Conservation (phyloP, 2,329 filamentous ascomycete species). For the Leptosphaerulina australis region DNA sequence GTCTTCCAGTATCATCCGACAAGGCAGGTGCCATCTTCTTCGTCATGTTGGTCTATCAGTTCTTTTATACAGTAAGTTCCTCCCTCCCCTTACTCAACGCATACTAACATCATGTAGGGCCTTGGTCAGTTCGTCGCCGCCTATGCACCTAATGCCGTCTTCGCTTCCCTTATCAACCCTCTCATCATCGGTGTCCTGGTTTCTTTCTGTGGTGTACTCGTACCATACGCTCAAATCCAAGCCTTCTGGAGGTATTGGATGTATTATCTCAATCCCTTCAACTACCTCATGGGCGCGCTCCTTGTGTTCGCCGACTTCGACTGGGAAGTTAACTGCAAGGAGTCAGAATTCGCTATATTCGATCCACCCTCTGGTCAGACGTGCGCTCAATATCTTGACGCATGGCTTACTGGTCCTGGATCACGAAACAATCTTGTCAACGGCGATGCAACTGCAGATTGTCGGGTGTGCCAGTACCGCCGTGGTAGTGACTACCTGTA, state of each 20-base stretch:
- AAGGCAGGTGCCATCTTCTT: slow-evolving; percentile 59
- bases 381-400: slow-evolving; percentile 63
- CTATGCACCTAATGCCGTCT: slow-evolving; percentile 52
- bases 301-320: slow-evolving; percentile 52
- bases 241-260: slow-evolving; percentile 68
- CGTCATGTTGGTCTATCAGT: slow-evolving; percentile 66
- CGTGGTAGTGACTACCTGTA: slow-evolving; percentile 65
- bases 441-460: slow-evolving; percentile 61
- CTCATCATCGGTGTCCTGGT: slow-evolving; percentile 30
- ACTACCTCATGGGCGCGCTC: slow-evolving; percentile 51
- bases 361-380: slow-evolving; percentile 59
- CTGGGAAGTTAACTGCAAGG: slow-evolving; percentile 47
- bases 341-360: slow-evolving; percentile 50
- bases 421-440: slow-evolving; percentile 49
- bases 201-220: slow-evolving; percentile 62
- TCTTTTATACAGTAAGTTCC: too few relatives aligned
- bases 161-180: slow-evolving; percentile 60
- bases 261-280: slow-evolving; percentile 52
- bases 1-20: slow-evolving; percentile 48
- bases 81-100: slow-evolving; percentile 55
- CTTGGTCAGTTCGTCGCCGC: slow-evolving; percentile 64
- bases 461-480: slow-evolving; percentile 66
- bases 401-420: slow-evolving; percentile 59
- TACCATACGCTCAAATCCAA: slow-evolving; percentile 65
- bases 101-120: slow-evolving; percentile 3